Evolutionary conservation across 805 yeast genomes (phyloP).

Genomic region (Cyberlindnera americana): DNA sequence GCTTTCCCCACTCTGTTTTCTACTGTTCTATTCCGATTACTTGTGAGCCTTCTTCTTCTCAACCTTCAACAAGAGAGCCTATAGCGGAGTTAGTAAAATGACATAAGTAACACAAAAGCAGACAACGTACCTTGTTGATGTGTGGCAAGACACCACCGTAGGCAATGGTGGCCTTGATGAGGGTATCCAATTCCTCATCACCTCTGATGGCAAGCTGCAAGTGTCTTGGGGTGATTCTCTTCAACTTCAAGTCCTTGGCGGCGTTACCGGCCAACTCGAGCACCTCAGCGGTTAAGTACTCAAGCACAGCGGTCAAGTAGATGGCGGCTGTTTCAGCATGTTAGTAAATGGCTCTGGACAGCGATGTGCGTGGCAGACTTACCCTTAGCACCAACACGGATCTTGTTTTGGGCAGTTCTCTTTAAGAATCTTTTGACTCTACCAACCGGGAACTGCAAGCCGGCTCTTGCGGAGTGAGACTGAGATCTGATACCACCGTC

Average conservation of each 20-base stretch:
- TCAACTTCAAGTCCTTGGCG: conserved; percentile 90
- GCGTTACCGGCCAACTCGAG: conserved; percentile 98
- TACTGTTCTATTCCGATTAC: too few relatives aligned
- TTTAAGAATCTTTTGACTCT: conserved; percentile 96
- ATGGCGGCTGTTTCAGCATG: conserved; percentile 61
- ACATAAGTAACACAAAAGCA: neutral
- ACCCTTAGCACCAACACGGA: conserved; percentile 76
- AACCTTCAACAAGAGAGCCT: conserved; percentile 27
- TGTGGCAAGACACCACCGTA: conserved; percentile 95
- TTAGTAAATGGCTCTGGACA: neutral
- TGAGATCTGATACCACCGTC: conserved; percentile 60
- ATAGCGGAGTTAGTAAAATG: conserved; percentile 13
- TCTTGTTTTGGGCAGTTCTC: conserved; percentile 80
- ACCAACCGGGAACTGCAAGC: conserved; percentile 96
- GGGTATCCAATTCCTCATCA: conserved; percentile 93
- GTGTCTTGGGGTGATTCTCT: conserved; percentile 97
- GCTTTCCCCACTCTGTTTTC: too few relatives aligned
- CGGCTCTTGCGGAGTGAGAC: conserved; percentile 93
- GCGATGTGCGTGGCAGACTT: conserved; percentile 6
- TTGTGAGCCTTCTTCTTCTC: conserved; percentile 26
- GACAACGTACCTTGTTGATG: conserved; percentile 26
- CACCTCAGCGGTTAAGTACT: conserved; percentile 95
- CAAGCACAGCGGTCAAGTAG: conserved; percentile 91
- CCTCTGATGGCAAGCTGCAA: conserved; percentile 96
- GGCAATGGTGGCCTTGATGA: conserved; percentile 93